Evolutionary conservation across 2,329 filamentous ascomycete genomes (phyloP).

Genomic region (Fusarium compactum): DNA sequence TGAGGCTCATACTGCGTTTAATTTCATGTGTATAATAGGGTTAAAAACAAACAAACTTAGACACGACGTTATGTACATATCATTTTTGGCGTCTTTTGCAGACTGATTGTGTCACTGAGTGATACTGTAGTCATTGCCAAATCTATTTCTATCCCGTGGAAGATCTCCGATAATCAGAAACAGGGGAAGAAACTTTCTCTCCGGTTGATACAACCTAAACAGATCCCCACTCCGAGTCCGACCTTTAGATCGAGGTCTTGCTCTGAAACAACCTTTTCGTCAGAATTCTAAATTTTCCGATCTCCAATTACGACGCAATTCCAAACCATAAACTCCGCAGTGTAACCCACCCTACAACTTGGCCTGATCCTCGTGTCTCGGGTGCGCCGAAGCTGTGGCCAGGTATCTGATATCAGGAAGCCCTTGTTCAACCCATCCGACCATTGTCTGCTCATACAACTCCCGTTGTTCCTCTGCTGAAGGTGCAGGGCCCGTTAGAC

Average conservation of each 20-base stretch:
- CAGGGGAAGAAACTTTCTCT: neutral
- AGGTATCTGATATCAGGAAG: conserved; percentile 31
- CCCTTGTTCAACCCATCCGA: conserved; percentile 32
- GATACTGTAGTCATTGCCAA: too few species aligned
- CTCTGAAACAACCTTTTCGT: neutral
- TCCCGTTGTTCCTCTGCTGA: conserved; percentile 20
- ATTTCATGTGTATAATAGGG: conserved; percentile 25
- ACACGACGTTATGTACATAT: conserved; percentile 33
- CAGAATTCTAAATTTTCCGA: neutral
- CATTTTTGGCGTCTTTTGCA: neutral
- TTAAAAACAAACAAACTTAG: conserved; percentile 11
- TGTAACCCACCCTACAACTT: conserved; percentile 4
- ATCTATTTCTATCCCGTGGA: neutral
- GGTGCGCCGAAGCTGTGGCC: conserved; percentile 17
- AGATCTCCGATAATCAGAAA: neutral
- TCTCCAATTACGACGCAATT: neutral
- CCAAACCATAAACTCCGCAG: neutral
- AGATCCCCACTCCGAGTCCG: neutral
- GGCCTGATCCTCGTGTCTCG: conserved; percentile 1
- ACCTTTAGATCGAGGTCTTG: neutral
- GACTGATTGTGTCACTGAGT: neutral
- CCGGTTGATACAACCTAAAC: neutral
- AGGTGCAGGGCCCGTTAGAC: conserved; percentile 16
- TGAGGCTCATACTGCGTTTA: conserved; percentile 11
- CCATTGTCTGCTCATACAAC: conserved; percentile 31